Base-by-base conservation (phyloP, 2,329 filamentous ascomycete species). In the Pseudogymnoascus pannorum region DNA sequence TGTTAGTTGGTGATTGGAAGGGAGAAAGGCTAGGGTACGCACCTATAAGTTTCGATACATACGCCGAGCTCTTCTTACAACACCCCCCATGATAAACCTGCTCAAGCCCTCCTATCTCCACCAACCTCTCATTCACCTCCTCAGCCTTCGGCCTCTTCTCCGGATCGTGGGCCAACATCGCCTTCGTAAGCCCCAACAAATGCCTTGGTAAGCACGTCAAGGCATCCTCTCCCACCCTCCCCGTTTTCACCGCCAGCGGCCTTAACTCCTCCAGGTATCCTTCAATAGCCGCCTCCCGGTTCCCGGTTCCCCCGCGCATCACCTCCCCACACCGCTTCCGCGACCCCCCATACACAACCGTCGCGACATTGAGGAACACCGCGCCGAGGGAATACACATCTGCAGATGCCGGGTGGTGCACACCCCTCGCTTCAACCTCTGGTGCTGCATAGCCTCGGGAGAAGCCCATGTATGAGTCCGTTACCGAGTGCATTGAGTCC, bases 121-220 rank as follows among this genome's bases (percentile, higher is more conserved):
- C 75, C 3, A 80, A 69, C 59, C 74, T 74, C 42, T 76, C 74
- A 66, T 81, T 79, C 6, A 84, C 79, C 66, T 82, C 78, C 9
- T 72, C 69, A 2, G 79, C 79, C 1, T 77, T 73, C 2, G 81
- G 82, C 24, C 82, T 74, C 58, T 81, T 77, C 31, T 74, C 73
- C 0, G 82, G 78, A 38, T 78, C 74, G 24, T 73, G 74, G 11
- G 79, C 75, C 29, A 85, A 72, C 82, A 85, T 85, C 22, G 74
- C 73, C 42, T 79, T 76, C 1, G 82, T 78, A 57, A 81, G 66
- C 12, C 68, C 68, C 9, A 78, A 65, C 8, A 77, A 64, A 54
- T 78, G 76, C 33, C 75, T 74, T 0, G 76, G 61, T 31, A 66
- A 63, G 31, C 64, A 66, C 26, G 7, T 64, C 7, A 62, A 63